These are phyloP conservation scores for Chernovozyma sophiae-reginae DNA, from an alignment of 1,139 yeast genomes.

Conservation along the genomic window DNA sequence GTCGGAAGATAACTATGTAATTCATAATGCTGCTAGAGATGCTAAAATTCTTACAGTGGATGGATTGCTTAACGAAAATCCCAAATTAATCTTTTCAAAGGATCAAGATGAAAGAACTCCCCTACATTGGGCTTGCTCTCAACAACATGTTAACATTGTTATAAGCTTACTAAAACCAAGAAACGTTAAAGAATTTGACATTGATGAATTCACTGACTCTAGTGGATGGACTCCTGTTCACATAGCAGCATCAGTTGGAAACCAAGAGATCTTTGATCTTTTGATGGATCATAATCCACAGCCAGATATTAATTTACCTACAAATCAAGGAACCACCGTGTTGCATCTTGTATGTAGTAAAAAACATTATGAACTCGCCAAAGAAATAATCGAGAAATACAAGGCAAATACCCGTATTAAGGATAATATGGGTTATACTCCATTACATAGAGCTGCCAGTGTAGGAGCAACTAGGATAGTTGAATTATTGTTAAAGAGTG, in stretches of 20 bases:
- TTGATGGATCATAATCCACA: constrained; percentile 25
- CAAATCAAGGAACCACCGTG: constrained; percentile 68
- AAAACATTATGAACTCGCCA: constrained; percentile 51
- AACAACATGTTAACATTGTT: constrained; percentile 53
- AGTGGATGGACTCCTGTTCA: constrained; percentile 90
- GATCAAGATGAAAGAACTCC: constrained; percentile 83
- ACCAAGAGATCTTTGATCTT: constrained; percentile 44
- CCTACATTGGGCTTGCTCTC: constrained; percentile 85
- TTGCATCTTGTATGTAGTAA: constrained; percentile 77
- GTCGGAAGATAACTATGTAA: constrained; percentile 15
- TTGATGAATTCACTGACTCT: constrained; percentile 66
- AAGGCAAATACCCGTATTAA: constrained; percentile 62
- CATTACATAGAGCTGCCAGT: constrained; percentile 83
- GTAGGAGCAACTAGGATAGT: constrained; percentile 61
- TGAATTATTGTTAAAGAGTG: constrained; percentile 45
- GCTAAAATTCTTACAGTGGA: constrained; percentile 48
- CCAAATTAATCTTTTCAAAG: constrained; percentile 37
- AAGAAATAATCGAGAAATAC: constrained; percentile 44
- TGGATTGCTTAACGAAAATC: constrained; percentile 44
- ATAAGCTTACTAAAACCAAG: constrained; percentile 43
- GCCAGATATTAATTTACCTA: constrained; percentile 44
- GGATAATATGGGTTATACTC: constrained; percentile 62
- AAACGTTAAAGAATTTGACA: constrained; percentile 38
- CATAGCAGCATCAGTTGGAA: constrained; percentile 74
- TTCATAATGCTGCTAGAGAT: constrained; percentile 61